phyloP scores from a whole-genome alignment of 108 stramenopile genomes.

The Schizochytrium sp. region DNA sequence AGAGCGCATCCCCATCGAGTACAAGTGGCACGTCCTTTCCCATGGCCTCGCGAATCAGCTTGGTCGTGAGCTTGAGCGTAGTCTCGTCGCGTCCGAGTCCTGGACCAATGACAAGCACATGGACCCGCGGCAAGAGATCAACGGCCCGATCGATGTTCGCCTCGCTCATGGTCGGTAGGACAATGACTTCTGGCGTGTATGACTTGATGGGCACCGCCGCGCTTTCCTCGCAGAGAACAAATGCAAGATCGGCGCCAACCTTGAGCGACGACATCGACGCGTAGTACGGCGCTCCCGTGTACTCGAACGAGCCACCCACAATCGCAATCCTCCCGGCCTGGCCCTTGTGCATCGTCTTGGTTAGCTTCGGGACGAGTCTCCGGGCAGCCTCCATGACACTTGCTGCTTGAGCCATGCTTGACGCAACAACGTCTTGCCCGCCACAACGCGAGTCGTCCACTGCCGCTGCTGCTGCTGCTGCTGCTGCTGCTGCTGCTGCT shows the following conservation, averaged over 20 bases:
- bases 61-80: conserved; percentile 52
- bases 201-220: conserved; percentile 86
- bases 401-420: no score
- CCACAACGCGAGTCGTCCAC: no score
- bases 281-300: conserved; percentile 96
- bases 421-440: no score
- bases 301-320: conserved; percentile 81
- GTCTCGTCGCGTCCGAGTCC: conserved; percentile 74
- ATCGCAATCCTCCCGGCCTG: conserved; percentile 81
- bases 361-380: conserved; percentile 51
- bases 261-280: conserved; percentile 74
- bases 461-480: no score
- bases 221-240: conserved; percentile 74
- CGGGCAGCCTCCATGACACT: neutral
- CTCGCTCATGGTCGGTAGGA: conserved; percentile 17
- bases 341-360: conserved; percentile 66
- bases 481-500: no score
- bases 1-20: conserved; percentile 89
- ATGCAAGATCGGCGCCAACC: conserved; percentile 87
- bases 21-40: conserved; percentile 56
- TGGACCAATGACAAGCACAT: conserved; percentile 80
- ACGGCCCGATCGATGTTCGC: conserved; percentile 53
- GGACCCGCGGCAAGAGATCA: conserved; percentile 50
- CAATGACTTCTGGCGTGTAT: conserved; percentile 27
- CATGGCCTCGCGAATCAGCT: conserved; percentile 56